A percentile compares a stretch with the other conserved stretches of the same genome.
Conservation (phyloP, 345 rosid genomes). For the Citrus trifoliata region DNA sequence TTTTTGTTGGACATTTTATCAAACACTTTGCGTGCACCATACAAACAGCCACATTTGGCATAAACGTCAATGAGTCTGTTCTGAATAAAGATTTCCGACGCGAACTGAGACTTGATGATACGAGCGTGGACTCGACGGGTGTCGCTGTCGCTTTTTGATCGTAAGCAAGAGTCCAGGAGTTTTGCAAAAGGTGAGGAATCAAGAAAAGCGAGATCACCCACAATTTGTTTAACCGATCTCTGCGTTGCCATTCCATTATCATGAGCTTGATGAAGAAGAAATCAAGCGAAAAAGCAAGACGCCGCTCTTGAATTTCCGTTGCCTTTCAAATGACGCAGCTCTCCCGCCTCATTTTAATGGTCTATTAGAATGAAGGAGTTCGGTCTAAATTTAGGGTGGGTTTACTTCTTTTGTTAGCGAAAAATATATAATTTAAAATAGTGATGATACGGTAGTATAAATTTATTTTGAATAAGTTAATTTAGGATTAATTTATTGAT, state of each 20-base stretch:
- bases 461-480: too few species aligned
- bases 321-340: not conserved
- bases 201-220: constrained; percentile 28
- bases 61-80: constrained; percentile 70
- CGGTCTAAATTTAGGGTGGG: not conserved
- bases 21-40: constrained; percentile 58
- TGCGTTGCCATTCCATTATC: constrained; percentile 64
- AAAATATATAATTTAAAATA: too few species aligned
- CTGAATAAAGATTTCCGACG: constrained; percentile 51
- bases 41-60: constrained; percentile 50
- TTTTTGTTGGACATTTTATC: constrained; percentile 63
- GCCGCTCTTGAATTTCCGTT: not conserved
- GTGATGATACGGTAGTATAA: too few species aligned
- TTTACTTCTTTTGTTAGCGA: too few species aligned
- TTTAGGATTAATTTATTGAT: too few species aligned
- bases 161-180: constrained; percentile 60
- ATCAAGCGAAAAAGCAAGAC: not conserved
- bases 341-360: not conserved
- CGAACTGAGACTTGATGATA: constrained; percentile 47
- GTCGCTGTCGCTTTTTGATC: constrained; percentile 32
- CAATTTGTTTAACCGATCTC: constrained; percentile 36
- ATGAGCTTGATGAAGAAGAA: not conserved
- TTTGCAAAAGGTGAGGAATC: constrained; percentile 64
- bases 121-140: constrained; percentile 56
- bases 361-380: not conserved